phyloP scores from a whole-genome alignment of 139 green algal species.

The Limnomonas spitsbergensis region DNA sequence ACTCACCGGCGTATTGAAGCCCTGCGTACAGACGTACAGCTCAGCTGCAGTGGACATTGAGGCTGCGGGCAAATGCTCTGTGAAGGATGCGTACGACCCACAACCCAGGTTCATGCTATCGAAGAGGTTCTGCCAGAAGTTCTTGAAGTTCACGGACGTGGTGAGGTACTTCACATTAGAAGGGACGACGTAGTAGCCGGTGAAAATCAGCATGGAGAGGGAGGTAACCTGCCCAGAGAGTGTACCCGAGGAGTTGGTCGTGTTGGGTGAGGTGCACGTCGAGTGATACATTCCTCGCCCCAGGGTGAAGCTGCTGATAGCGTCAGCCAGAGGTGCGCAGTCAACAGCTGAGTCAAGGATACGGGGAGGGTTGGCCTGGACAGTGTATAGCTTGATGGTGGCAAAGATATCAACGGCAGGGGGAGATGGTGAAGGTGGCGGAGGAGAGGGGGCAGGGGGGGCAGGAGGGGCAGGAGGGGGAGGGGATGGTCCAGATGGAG shows the following conservation, averaged over 20 bases:
- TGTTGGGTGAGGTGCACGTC: background rate
- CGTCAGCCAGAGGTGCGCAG: background rate
- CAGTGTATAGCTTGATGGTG: background rate
- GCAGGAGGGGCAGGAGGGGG: background rate
- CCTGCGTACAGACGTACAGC: background rate
- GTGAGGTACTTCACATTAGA: background rate
- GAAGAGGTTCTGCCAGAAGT: conserved; percentile 6
- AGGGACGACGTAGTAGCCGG: too few species aligned
- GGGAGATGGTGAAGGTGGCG: background rate
- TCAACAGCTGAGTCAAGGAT: background rate
- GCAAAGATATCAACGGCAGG: background rate
- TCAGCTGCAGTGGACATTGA: background rate
- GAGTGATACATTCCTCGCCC: background rate
- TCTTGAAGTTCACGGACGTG: conserved; percentile 2
- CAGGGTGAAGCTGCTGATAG: background rate
- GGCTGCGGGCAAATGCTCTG: background rate
- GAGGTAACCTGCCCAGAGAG: too few species aligned
- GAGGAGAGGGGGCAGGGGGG: background rate
- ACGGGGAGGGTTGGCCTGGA: background rate
- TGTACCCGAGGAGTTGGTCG: too few species aligned
- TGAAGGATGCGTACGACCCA: conserved; percentile 3
- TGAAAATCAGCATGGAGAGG: too few species aligned
- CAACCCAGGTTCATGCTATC: background rate
- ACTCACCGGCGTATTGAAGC: too few species aligned
- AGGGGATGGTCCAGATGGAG: background rate